These are phyloP conservation scores for Sporobolomyces pararoseus DNA, from an alignment of 768 basidiomycete species.

Conservation along the genomic window DNA sequence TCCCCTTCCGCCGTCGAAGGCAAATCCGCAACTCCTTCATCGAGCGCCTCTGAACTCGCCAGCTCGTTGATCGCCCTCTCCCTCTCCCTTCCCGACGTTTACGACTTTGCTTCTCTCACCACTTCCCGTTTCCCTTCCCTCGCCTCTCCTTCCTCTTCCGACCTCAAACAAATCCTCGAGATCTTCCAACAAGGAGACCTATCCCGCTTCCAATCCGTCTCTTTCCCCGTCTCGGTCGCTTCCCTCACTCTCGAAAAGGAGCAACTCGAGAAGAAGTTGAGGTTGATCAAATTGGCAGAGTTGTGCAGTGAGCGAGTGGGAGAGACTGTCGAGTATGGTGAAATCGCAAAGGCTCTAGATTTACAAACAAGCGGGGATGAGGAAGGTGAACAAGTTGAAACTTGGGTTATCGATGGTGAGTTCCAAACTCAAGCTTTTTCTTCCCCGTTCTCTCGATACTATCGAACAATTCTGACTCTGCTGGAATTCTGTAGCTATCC, in stretches of 20 bases:
- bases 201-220: not conserved
- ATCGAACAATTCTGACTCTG: not conserved
- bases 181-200: constrained; percentile 27
- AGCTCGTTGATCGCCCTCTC: constrained; percentile 22
- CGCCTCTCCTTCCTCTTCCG: not conserved
- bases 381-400: constrained; percentile 63
- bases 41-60: constrained; percentile 18
- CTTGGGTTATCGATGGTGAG: constrained; percentile 79
- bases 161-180: constrained; percentile 15
- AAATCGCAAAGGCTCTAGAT: constrained; percentile 65
- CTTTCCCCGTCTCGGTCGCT: not conserved
- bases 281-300: constrained; percentile 69
- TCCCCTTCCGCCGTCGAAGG: constrained; percentile 1
- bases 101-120: constrained; percentile 29
- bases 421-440: constrained; percentile 40
- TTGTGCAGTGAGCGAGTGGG: constrained; percentile 74
- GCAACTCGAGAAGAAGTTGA: constrained; percentile 72
- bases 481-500: constrained; percentile 61
- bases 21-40: constrained; percentile 5
- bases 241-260: constrained; percentile 54
- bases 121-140: constrained; percentile 19
- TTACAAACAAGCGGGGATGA: constrained; percentile 51
- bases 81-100: constrained; percentile 30
- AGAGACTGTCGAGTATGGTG: constrained; percentile 65
- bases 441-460: not conserved